Conservation (phyloP, 2,329 filamentous ascomycete genomes). For the Paecilomyces sp. region DNA sequence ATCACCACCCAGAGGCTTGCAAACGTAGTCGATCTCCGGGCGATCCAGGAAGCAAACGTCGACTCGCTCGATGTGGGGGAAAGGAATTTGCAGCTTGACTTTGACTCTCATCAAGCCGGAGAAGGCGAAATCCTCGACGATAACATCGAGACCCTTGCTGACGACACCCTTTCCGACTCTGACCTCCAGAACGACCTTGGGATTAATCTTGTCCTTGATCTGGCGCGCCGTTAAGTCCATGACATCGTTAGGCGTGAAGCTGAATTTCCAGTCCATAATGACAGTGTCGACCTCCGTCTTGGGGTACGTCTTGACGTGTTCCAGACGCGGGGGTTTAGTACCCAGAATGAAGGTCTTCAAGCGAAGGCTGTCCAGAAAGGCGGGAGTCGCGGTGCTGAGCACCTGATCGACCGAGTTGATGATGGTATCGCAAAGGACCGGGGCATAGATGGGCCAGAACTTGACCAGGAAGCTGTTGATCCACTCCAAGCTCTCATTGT, state of each 20-base stretch:
- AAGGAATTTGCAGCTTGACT: conserved; percentile 92
- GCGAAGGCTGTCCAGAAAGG: conserved; percentile 87
- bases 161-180: conserved; percentile 93
- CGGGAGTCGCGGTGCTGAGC: conserved; percentile 81
- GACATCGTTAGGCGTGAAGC: conserved; percentile 92
- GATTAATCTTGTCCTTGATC: conserved; percentile 91
- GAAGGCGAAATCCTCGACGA: conserved; percentile 96
- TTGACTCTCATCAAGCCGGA: conserved; percentile 94
- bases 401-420: conserved; percentile 95
- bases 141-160: conserved; percentile 93
- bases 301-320: conserved; percentile 97
- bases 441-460: conserved; percentile 98
- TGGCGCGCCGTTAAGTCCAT: conserved; percentile 86
- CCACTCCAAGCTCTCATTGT: conserved; percentile 92
- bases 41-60: conserved; percentile 91
- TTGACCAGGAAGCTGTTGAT: conserved; percentile 98
- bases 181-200: conserved; percentile 91
- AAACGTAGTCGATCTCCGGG: conserved; percentile 90
- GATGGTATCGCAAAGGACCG: conserved; percentile 84
- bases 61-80: conserved; percentile 88
- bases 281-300: conserved; percentile 93
- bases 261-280: conserved; percentile 99
- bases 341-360: conserved; percentile 91
- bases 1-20: conserved; percentile 93
- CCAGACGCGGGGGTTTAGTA: conserved; percentile 88